These are phyloP conservation scores for Firmiana major DNA, from an alignment of 345 rosid species.

Conservation along the genomic window DNA sequence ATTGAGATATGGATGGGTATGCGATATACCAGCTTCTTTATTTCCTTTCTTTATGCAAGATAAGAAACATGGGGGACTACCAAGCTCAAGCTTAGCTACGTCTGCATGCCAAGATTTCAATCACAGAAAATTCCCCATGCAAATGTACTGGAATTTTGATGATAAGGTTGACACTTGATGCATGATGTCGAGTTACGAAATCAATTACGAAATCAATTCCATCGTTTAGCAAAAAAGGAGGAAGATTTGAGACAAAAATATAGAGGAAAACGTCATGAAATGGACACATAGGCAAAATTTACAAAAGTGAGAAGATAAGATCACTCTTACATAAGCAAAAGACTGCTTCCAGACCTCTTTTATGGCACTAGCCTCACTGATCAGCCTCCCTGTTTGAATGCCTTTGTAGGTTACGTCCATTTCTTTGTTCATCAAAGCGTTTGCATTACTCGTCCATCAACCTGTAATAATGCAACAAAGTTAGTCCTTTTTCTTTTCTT, in stretches of 20 bases:
- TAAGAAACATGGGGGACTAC: neutral
- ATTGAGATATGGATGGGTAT: neutral
- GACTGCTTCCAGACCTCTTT: neutral
- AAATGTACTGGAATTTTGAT: neutral
- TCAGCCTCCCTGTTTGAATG: neutral
- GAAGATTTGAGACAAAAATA: slow-evolving; percentile 2
- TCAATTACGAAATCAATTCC: neutral
- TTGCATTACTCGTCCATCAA: neutral
- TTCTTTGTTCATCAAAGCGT: neutral
- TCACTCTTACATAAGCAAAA: neutral
- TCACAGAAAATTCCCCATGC: slow-evolving; percentile 6
- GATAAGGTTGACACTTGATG: slow-evolving; percentile 7
- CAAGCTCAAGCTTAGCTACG: neutral
- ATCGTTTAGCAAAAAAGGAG: neutral
- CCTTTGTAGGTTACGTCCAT: neutral
- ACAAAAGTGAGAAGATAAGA: slow-evolving; percentile 9
- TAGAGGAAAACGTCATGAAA: neutral
- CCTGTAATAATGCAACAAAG: neutral
- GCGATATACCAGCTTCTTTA: neutral
- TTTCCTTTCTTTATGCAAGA: neutral
- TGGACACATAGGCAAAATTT: neutral
- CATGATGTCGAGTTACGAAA: neutral
- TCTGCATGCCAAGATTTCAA: neutral
- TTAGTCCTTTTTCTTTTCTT: neutral
- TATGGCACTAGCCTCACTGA: neutral